These are phyloP conservation scores for Chytriomyces sp. DNA, from an alignment of 192 early-diverging fungal genomes.

Conservation along the genomic window DNA sequence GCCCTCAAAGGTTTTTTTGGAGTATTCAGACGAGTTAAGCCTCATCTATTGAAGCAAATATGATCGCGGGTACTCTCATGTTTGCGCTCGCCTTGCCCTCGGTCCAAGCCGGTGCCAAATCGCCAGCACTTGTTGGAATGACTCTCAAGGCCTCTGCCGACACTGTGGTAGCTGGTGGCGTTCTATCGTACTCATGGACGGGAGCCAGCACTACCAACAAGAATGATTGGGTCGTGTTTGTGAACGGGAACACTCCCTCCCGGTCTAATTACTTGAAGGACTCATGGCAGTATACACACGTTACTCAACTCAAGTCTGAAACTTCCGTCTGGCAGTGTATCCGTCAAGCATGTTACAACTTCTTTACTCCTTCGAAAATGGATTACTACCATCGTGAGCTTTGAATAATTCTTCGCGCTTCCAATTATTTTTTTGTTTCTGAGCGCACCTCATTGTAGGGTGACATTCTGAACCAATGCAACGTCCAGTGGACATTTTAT, in stretches of 20 bases:
- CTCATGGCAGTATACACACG: constrained; percentile 31
- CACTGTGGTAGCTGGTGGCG: constrained; percentile 3
- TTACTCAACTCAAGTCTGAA: background rate
- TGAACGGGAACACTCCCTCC: background rate
- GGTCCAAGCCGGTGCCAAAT: too few species aligned
- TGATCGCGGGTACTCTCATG: too few species aligned
- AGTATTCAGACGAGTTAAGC: too few species aligned
- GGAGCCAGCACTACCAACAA: background rate
- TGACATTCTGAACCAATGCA: constrained; percentile 1
- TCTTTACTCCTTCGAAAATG: background rate
- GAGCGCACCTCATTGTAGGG: too few species aligned
- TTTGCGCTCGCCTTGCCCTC: too few species aligned
- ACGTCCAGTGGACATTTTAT: constrained; percentile 6
- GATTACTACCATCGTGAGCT: constrained; percentile 9
- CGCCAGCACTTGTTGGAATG: too few species aligned
- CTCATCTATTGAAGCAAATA: too few species aligned
- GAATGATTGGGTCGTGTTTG: constrained; percentile 1
- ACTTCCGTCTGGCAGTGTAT: background rate
- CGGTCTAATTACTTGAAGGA: background rate
- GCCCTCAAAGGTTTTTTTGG: too few species aligned
- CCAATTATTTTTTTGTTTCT: background rate
- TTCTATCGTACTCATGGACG: background rate
- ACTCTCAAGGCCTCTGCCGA: background rate
- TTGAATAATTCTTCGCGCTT: background rate
- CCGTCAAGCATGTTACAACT: constrained; percentile 16